Evolutionary conservation across 768 basidiomycete genomes (phyloP), one percentile per base, ranked within the genome.

Genomic region (Asterophora parasitica): DNA sequence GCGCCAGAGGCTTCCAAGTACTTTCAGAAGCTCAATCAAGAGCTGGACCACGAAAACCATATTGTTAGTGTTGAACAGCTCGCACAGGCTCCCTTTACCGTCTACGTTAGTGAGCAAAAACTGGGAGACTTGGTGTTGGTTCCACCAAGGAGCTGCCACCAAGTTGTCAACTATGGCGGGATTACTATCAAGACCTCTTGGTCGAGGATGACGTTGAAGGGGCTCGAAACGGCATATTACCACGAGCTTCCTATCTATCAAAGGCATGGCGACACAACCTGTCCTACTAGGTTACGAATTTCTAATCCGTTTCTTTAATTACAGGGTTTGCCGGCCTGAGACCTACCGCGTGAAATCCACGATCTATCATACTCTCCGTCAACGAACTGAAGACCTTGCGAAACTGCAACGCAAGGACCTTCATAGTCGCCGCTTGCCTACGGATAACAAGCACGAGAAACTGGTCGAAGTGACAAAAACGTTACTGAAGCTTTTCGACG

Each of bases 131-230:
- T 92, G 30, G 82, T 92, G 7, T 71, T 91, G 15, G 87, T 92
- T 15, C 90, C 90, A 12, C 84, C 86, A 17, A 72, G 84, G 51
- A 84, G 84, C 52, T 88, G 83, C 47, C 90, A 92, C 64, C 90
- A 92, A 61, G 89, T 91, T 3, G 74, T 92, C 19, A 92, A 92
- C 55, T 67, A 69, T 40, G 87, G 90, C 17, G 88, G 90, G 10
- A 74, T 92, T 17, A 88, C 87, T 0, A 71, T 91, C 61, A 92
- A 92, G 65, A 81, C 82, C 4, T 85, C 86, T 1, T 92, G 90
- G 90, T 91, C 88, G 1, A 73, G 90, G 38, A 91, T 92, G 88
- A 84, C 86, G 6, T 57, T 85, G 20, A 61, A 67, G 39, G 83
- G 86, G 3, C 61, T 89, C 11, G 61, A 63, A 33, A 68, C 72